phyloP scores from a whole-genome alignment of 345 rosid species.

The Barbarea vulgaris region DNA sequence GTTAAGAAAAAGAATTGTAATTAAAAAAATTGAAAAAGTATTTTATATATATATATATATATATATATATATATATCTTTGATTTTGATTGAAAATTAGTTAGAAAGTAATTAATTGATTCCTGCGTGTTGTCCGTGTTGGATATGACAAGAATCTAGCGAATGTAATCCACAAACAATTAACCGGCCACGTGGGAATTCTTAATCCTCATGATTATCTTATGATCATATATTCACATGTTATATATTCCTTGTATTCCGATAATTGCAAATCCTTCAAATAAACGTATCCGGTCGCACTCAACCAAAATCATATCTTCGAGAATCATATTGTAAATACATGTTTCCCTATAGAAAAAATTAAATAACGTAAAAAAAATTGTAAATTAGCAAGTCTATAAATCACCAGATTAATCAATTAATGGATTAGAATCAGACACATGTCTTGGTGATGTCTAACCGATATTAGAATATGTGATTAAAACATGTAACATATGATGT shows the following conservation, averaged over 20 bases:
- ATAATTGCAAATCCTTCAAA: slow-evolving; percentile 9
- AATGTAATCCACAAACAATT: slow-evolving; percentile 36
- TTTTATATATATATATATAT: too few relatives aligned
- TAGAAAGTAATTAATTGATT: slow-evolving; percentile 33
- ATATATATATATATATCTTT: too few relatives aligned
- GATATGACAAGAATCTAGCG: slow-evolving; percentile 41
- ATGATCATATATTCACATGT: not conserved
- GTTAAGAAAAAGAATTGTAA: not conserved
- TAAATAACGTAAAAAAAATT: not conserved
- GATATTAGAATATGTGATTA: slow-evolving; percentile 18
- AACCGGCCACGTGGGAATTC: slow-evolving; percentile 34
- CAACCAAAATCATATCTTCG: slow-evolving; percentile 10
- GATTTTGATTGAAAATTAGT: not conserved
- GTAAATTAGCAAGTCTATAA: not conserved
- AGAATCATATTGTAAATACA: slow-evolving; percentile 10
- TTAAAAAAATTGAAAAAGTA: not conserved
- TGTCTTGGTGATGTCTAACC: slow-evolving; percentile 29
- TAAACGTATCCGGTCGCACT: slow-evolving; percentile 18
- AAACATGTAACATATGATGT: slow-evolving; percentile 27
- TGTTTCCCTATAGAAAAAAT: not conserved
- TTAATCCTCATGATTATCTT: slow-evolving; percentile 30
- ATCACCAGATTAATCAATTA: not conserved
- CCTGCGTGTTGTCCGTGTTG: slow-evolving; percentile 40
- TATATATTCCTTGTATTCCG: slow-evolving; percentile 13
- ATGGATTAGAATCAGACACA: slow-evolving; percentile 17